These are phyloP conservation scores for Oryza australiensis DNA, from an alignment of 176 grass and related monocot species.

Conservation along the genomic window DNA sequence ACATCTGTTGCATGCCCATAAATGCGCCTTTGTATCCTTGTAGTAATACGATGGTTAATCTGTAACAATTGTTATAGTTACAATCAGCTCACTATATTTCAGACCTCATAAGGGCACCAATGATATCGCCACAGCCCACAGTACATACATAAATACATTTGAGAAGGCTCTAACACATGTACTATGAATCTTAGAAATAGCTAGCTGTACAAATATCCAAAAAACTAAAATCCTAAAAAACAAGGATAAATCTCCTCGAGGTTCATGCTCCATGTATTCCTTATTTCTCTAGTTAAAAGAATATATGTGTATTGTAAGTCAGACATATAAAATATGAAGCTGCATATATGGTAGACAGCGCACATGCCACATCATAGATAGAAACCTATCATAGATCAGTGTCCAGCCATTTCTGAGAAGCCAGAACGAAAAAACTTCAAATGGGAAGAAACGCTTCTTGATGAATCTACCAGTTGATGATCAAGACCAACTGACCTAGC, in stretches of 20 bases:
- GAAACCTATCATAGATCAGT: neutral
- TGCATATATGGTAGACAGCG: neutral
- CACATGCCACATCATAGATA: neutral
- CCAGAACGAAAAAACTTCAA: neutral
- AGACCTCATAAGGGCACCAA: slow-evolving; percentile 3
- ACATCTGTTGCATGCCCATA: slow-evolving; percentile 78
- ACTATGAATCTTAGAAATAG: neutral
- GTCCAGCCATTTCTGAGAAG: neutral
- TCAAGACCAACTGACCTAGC: neutral
- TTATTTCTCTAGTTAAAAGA: neutral
- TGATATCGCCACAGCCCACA: neutral
- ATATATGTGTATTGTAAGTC: neutral
- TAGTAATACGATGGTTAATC: slow-evolving; percentile 80
- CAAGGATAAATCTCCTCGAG: neutral
- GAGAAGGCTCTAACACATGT: neutral
- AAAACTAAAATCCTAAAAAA: neutral
- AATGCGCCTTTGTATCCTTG: slow-evolving; percentile 81
- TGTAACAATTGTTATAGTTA: slow-evolving; percentile 27
- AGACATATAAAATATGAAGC: neutral
- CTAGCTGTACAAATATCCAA: neutral
- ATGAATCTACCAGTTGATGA: neutral
- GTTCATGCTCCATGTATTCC: neutral
- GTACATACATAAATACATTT: neutral
- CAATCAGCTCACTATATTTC: slow-evolving; percentile 9
- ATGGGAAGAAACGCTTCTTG: neutral